These are phyloP conservation scores for Anthracocystis panici-leucophaei DNA, from an alignment of 1,284 basidiomycete genomes.

Conservation along the genomic window DNA sequence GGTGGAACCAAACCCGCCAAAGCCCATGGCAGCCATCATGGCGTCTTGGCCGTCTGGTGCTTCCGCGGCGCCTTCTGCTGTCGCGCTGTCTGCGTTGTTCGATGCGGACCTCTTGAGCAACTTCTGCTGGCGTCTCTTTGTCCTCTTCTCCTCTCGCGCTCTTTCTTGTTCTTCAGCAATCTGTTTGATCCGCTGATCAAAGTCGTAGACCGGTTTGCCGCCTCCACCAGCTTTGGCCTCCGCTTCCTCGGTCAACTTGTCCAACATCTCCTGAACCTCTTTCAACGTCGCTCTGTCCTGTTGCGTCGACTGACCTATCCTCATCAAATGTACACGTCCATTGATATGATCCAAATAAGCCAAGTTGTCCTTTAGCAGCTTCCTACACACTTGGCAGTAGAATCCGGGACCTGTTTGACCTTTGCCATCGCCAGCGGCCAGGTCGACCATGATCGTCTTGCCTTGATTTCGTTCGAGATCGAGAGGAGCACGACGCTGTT, in stretches of 20 bases:
- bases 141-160: constrained; percentile 75
- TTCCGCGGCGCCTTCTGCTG: neutral
- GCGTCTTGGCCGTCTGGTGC: constrained; percentile 71
- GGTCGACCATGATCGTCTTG: constrained; percentile 66
- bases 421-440: constrained; percentile 31
- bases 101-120: constrained; percentile 71
- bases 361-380: constrained; percentile 91
- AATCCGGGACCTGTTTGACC: constrained; percentile 65
- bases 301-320: constrained; percentile 92
- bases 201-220: constrained; percentile 78
- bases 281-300: constrained; percentile 88
- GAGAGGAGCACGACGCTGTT: constrained; percentile 55
- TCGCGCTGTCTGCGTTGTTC: neutral
- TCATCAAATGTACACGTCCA: constrained; percentile 87
- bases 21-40: constrained; percentile 90
- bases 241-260: constrained; percentile 74
- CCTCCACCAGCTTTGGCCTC: constrained; percentile 9
- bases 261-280: constrained; percentile 90
- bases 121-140: constrained; percentile 80
- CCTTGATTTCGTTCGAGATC: constrained; percentile 61
- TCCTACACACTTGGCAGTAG: constrained; percentile 70
- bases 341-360: constrained; percentile 97
- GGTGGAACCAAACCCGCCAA: constrained; percentile 85
- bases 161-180: constrained; percentile 75
- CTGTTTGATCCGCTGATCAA: constrained; percentile 85